Conservation (phyloP, 306 rosid species). For the Casuarina cunninghamiana region DNA sequence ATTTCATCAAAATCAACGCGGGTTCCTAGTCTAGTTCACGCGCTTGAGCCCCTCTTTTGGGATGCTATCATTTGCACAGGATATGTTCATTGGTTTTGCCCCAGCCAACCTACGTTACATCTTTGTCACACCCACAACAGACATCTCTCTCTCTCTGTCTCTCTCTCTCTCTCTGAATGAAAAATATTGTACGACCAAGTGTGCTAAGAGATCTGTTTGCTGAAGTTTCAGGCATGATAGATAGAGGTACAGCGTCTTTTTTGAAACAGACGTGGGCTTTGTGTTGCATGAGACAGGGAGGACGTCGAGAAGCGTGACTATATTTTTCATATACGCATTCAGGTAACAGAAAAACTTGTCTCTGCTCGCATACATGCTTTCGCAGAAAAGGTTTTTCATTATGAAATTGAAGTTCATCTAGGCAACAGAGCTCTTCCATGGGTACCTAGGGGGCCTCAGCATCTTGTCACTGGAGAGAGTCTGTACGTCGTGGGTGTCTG, state of each 20-base stretch:
- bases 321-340: constrained; percentile 9
- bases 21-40: constrained; percentile 50
- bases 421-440: constrained; percentile 22
- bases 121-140: constrained; percentile 52
- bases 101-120: constrained; percentile 57
- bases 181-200: constrained; percentile 41
- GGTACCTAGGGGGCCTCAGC: constrained; percentile 41
- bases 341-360: constrained; percentile 37
- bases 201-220: constrained; percentile 55
- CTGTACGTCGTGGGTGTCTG: constrained; percentile 34
- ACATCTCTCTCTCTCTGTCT: constrained; percentile 22
- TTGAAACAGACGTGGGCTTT: constrained; percentile 45
- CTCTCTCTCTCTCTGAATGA: constrained; percentile 35
- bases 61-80: constrained; percentile 39
- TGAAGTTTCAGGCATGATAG: constrained; percentile 67
- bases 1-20: constrained; percentile 55
- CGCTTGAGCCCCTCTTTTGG: constrained; percentile 39
- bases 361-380: constrained; percentile 1
- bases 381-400: not conserved
- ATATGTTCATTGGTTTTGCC: constrained; percentile 37
- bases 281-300: constrained; percentile 43
- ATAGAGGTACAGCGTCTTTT: constrained; percentile 42
- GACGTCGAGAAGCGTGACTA: constrained; percentile 43
- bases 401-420: not conserved
- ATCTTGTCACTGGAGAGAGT: constrained; percentile 40